A percentile compares a stretch with the other conserved stretches of the same genome.
These are phyloP conservation scores for Xanthoconium separans DNA, from an alignment of 1,284 basidiomycete genomes.

Conservation along the genomic window DNA sequence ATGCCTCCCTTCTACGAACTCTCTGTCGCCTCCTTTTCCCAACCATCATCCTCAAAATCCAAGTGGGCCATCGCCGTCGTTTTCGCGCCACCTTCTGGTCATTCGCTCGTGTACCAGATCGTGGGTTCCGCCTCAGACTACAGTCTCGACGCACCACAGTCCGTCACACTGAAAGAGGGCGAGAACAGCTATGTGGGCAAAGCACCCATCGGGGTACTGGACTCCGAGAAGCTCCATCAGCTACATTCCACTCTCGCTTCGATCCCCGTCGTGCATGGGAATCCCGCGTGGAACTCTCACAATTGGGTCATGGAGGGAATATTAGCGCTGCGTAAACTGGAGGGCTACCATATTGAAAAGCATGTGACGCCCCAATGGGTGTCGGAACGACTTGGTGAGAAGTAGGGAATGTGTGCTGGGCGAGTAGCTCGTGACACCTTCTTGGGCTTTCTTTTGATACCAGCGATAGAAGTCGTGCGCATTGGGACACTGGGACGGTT, in stretches of 20 bases:
- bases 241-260: slow-evolving; percentile 29
- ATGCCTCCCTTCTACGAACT: slow-evolving; percentile 36
- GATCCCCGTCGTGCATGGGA: slow-evolving; percentile 26
- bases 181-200: slow-evolving; percentile 29
- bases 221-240: slow-evolving; percentile 28
- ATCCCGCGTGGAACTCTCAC: slow-evolving; percentile 30
- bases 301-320: slow-evolving; percentile 35
- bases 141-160: slow-evolving; percentile 31
- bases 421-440: slow-evolving; percentile 4
- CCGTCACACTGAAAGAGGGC: slow-evolving; percentile 31
- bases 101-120: slow-evolving; percentile 34
- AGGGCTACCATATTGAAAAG: slow-evolving; percentile 32
- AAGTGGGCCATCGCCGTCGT: slow-evolving; percentile 32
- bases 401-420: slow-evolving; percentile 19
- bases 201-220: slow-evolving; percentile 25
- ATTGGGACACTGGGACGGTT: slow-evolving; percentile 21
- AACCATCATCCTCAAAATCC: slow-evolving; percentile 18
- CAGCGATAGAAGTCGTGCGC: slow-evolving; percentile 19
- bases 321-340: slow-evolving; percentile 25
- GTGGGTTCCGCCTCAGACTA: slow-evolving; percentile 29
- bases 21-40: slow-evolving; percentile 28
- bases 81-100: slow-evolving; percentile 28
- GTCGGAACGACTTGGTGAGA: slow-evolving; percentile 27
- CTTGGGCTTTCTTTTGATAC: slow-evolving; percentile 17
- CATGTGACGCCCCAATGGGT: slow-evolving; percentile 33